Percentiles rank a stretch among this genome's conserved stretches.
These are phyloP conservation scores for Gracilaria gracilis DNA, from an alignment of 23 red algal genomes.

Conservation along the genomic window DNA sequence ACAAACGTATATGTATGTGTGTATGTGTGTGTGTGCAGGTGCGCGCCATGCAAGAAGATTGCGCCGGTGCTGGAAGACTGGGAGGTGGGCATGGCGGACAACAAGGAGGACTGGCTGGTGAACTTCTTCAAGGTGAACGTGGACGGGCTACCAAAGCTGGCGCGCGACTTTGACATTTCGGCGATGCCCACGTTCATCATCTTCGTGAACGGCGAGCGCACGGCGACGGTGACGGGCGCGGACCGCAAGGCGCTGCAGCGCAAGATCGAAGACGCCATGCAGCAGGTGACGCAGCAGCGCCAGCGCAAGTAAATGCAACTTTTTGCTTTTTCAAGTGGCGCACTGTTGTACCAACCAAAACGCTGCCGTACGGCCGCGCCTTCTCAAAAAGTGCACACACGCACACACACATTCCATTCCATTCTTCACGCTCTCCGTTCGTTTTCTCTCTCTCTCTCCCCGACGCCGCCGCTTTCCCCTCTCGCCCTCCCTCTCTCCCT, in stretches of 20 bases:
- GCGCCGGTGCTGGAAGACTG: slow-evolving; percentile 6
- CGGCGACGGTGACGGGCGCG: not conserved
- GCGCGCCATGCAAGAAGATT: slow-evolving; percentile 48
- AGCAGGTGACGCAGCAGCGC: not conserved
- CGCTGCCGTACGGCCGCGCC: too few relatives aligned
- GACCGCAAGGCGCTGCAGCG: not conserved
- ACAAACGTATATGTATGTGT: too few relatives aligned
- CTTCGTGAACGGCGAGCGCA: slow-evolving; percentile 20
- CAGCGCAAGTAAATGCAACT: not conserved
- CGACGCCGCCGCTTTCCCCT: not conserved
- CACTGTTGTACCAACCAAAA: too few relatives aligned
- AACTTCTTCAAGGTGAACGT: slow-evolving; percentile 41
- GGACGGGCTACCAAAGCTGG: not conserved
- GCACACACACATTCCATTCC: not conserved
- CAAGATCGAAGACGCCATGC: not conserved
- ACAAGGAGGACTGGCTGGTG: slow-evolving; percentile 41
- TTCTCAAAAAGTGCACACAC: not conserved
- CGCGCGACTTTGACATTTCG: not conserved
- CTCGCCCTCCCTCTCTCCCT: not conserved
- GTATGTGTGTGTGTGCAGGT: slow-evolving; percentile 2
- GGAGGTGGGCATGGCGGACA: slow-evolving; percentile 29
- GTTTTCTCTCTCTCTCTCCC: not conserved
- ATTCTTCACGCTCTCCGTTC: too few relatives aligned
- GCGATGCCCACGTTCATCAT: slow-evolving; percentile 46
- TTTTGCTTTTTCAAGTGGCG: too few relatives aligned